Evolutionary conservation across 1,284 basidiomycete species (phyloP).

Genomic region (Cryptococcus neoformans): DNA sequence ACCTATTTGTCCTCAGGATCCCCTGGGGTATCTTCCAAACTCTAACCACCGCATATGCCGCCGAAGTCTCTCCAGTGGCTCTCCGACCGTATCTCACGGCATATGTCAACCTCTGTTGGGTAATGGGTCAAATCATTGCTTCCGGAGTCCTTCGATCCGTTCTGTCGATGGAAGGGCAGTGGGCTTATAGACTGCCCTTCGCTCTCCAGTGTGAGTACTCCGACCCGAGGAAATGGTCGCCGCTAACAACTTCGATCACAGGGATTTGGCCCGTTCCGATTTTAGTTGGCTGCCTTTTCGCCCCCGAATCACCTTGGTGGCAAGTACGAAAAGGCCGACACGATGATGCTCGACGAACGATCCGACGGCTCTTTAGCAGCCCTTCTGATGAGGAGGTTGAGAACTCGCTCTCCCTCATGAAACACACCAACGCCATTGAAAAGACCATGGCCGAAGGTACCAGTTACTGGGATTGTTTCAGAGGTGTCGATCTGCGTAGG

Average conservation of each 20-base stretch:
- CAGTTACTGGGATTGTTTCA: constrained; percentile 52
- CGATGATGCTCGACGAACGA: constrained; percentile 18
- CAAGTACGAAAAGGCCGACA: constrained; percentile 25
- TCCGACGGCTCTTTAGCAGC: constrained; percentile 18
- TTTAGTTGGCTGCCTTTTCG: constrained; percentile 17
- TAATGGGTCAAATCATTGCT: constrained; percentile 39
- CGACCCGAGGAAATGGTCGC: too few relatives aligned
- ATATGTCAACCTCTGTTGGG: constrained; percentile 55
- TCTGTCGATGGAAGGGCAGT: constrained; percentile 12
- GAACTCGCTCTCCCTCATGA: constrained; percentile 49
- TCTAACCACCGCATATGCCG: constrained; percentile 51
- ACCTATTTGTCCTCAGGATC: not conserved
- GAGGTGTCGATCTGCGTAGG: constrained; percentile 1
- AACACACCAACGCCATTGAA: constrained; percentile 41
- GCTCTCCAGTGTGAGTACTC: constrained; percentile 20
- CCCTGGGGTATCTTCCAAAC: constrained; percentile 17
- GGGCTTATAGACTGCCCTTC: constrained; percentile 39
- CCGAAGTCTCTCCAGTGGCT: constrained; percentile 50
- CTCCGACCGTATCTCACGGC: constrained; percentile 31
- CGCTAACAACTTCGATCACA: constrained; percentile 10
- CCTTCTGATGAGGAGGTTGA: constrained; percentile 27
- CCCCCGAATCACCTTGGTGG: constrained; percentile 33
- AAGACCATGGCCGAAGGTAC: constrained; percentile 27
- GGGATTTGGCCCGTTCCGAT: constrained; percentile 44
- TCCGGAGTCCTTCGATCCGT: constrained; percentile 16